A percentile compares a stretch with the other conserved stretches of the same genome.
phyloP scores from a whole-genome alignment of 2,329 filamentous ascomycete genomes.

The Alternaria atra region DNA sequence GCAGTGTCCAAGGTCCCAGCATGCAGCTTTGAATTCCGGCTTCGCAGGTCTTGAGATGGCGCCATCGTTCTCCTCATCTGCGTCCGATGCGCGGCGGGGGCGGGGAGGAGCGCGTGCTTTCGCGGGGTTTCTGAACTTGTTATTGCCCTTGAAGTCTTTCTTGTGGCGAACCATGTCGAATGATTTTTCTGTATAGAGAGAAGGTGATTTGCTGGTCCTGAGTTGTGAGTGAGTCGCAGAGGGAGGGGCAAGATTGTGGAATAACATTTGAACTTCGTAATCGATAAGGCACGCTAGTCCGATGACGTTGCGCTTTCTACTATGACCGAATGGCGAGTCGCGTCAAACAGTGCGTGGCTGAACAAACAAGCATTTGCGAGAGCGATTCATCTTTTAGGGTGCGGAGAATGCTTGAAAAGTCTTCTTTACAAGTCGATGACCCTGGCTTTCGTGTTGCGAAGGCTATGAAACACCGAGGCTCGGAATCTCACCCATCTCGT shows the following conservation, averaged over 20 bases:
- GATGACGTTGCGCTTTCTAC: constrained; percentile 21
- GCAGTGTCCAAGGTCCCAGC: constrained; percentile 98
- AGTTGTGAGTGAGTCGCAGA: constrained; percentile 7
- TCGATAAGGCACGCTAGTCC: constrained; percentile 27
- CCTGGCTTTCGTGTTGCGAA: constrained; percentile 13
- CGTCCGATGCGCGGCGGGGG: constrained; percentile 37
- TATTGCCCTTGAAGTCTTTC: constrained; percentile 82
- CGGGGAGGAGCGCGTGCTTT: constrained; percentile 65
- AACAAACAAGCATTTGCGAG: neutral
- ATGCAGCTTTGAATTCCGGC: constrained; percentile 86
- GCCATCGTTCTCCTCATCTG: constrained; percentile 31
- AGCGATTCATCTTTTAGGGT: neutral
- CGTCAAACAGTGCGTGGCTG: neutral
- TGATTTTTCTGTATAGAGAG: neutral
- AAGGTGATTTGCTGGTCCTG: constrained; percentile 1
- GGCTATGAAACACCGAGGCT: constrained; percentile 75
- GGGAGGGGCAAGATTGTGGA: constrained; percentile 30
- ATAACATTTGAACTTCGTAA: constrained; percentile 26
- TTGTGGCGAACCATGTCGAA: constrained; percentile 88
- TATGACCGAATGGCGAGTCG: neutral
- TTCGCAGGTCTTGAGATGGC: constrained; percentile 47
- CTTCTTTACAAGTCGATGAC: constrained; percentile 3
- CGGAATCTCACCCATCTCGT: constrained; percentile 85
- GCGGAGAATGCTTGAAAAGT: constrained; percentile 7
- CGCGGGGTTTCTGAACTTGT: constrained; percentile 69